Evolutionary conservation across 768 basidiomycete genomes (phyloP).

Genomic region (Hortiboletus flavorubellus): DNA sequence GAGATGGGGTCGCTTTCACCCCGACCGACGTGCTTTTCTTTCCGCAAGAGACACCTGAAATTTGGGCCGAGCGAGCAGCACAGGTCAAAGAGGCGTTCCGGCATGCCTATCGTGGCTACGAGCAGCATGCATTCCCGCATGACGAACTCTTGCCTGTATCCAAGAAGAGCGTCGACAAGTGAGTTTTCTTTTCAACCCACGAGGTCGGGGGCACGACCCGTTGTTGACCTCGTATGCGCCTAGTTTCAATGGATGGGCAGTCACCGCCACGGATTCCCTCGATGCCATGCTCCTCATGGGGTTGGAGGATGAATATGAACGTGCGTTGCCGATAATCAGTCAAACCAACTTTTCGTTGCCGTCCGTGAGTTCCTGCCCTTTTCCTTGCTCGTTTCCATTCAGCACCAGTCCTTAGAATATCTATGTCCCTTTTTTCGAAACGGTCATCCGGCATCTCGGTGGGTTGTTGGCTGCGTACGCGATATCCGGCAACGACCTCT

Average conservation of each 20-base stretch:
- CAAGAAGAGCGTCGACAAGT: constrained; percentile 53
- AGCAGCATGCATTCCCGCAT: constrained; percentile 54
- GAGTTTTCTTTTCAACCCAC: constrained; percentile 13
- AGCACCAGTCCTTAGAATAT: constrained; percentile 18
- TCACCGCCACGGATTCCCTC: constrained; percentile 75
- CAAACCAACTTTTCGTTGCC: constrained; percentile 47
- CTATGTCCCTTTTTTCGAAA: constrained; percentile 68
- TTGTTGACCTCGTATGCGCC: neutral
- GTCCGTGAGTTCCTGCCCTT: constrained; percentile 29
- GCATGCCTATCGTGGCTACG: too few species aligned
- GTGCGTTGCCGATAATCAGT: constrained; percentile 53
- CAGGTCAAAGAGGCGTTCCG: too few species aligned
- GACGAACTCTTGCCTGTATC: constrained; percentile 62
- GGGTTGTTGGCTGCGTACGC: constrained; percentile 83
- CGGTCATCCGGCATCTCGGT: constrained; percentile 85
- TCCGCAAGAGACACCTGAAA: constrained; percentile 16
- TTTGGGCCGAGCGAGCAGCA: constrained; percentile 53
- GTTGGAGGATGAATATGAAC: constrained; percentile 62
- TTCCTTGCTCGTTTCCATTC: neutral
- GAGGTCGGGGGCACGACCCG: too few species aligned
- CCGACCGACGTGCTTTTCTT: neutral
- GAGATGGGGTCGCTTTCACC: neutral
- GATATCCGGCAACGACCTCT: constrained; percentile 58
- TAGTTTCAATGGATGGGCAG: constrained; percentile 80
- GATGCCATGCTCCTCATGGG: constrained; percentile 86